Percentiles rank a stretch among this genome's conserved stretches.
phyloP scores from a whole-genome alignment of 2,329 filamentous ascomycete genomes.

The Cladosporium halotolerans region DNA sequence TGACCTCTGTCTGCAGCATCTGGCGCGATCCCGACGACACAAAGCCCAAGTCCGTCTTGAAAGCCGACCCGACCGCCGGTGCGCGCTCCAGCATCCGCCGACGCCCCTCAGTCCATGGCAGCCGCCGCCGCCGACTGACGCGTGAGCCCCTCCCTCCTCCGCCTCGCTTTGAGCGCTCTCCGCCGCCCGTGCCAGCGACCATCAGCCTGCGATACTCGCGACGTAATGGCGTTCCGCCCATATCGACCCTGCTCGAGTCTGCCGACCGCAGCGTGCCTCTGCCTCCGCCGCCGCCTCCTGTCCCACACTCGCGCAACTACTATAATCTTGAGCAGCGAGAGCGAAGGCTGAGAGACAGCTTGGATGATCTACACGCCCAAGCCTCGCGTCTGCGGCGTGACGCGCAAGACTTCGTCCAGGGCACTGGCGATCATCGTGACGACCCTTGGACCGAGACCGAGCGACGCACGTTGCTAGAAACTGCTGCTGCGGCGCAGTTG shows the following conservation, averaged over 20 bases:
- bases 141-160: conserved; percentile 20
- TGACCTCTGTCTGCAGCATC: conserved; percentile 35
- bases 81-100: conserved; percentile 55
- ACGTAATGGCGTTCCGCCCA: conserved; percentile 24
- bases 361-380: background rate
- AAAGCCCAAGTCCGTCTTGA: conserved; percentile 37
- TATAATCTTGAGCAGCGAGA: conserved; percentile 6
- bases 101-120: conserved; percentile 26
- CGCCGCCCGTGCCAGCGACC: conserved; percentile 17
- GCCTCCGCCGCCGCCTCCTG: conserved; percentile 19
- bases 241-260: conserved; percentile 26
- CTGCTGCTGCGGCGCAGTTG: background rate
- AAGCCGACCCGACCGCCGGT: conserved; percentile 47
- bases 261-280: conserved; percentile 15
- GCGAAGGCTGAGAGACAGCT: conserved; percentile 1
- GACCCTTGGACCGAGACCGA: conserved; percentile 1
- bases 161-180: conserved; percentile 20
- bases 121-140: conserved; percentile 25
- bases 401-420: background rate
- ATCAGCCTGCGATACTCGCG: conserved; percentile 17
- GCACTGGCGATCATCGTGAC: background rate
- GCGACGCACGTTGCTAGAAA: conserved; percentile 6
- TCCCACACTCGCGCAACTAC: conserved; percentile 22
- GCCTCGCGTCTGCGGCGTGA: background rate
- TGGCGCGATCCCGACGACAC: conserved; percentile 49